Base-by-base conservation (phyloP, 352 stramenopile genomes). In the Phytopythium sindhum region DNA sequence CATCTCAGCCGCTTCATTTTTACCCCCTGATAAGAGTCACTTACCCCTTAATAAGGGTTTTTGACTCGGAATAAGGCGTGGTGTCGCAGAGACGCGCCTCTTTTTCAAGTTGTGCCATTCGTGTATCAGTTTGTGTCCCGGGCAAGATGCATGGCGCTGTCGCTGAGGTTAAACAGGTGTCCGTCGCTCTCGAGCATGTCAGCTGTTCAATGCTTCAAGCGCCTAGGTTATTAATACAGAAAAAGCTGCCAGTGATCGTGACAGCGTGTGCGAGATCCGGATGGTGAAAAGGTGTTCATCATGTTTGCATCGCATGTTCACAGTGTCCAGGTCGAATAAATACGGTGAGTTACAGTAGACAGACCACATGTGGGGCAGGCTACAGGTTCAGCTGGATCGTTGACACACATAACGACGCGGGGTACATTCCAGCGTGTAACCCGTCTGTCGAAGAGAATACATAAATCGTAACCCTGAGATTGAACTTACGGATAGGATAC, bases 11-110 rank as follows among this genome's bases (percentile, higher is more conserved):
- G 33, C 33, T 39, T 10, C 33, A 39, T 39, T 12, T 50, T 26
- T 14, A 26, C 42, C 21, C 42, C 0, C 26, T 23, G 11, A 26
- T 50, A 28, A 21, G 19, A 26, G 21, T 50, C 19, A 23, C 6
- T 8, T 3, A 53, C 21, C 23, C 48, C 28, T 35, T 55, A 35
- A n/a, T 55, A 55, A 11, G 48, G 23, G 48, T 10, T n/a, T 8
- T 6, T 8, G 5, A 53, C 47, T 23, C 48, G 0, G 24, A 55
- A n/a, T 17, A 55, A 55, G 26, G 48, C 2, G n/a, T 21, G 4
- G 28, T 55, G 48, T 37, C 48, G 48, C 48, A 55, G 24, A 35
- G 48, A 31, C 48, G 48, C 48, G 48, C 17, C 48, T 7, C 48
- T 35, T 35, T 29, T 35, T 21, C 24, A 31, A 9, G 26, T 55